Evolutionary conservation across 2,329 filamentous ascomycete species (phyloP).

Genomic region (Helotiales sp.): DNA sequence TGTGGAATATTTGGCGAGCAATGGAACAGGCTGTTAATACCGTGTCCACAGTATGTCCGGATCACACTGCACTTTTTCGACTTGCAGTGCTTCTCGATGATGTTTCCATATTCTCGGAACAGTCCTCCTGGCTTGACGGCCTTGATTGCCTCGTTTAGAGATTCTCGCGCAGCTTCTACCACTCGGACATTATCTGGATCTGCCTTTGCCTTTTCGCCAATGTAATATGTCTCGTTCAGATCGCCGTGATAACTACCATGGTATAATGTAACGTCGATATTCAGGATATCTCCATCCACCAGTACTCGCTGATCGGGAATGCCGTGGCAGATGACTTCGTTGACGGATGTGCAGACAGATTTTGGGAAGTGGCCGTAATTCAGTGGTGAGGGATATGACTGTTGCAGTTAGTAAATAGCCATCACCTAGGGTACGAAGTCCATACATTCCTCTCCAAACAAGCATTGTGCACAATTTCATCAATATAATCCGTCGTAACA

Average conservation of each 20-base stretch:
- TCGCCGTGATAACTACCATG: conserved; percentile 96
- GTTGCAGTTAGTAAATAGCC: conserved; percentile 29
- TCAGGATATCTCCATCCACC: conserved; percentile 92
- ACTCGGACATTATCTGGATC: conserved; percentile 89
- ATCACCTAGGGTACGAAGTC: conserved; percentile 14
- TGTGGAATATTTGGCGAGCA: conserved; percentile 93
- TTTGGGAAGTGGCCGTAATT: conserved; percentile 98
- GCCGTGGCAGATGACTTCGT: conserved; percentile 98
- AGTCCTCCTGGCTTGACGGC: conserved; percentile 91
- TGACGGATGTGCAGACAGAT: conserved; percentile 93
- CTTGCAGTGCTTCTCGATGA: conserved; percentile 96
- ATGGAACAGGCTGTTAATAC: conserved; percentile 93
- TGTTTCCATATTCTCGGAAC: conserved; percentile 90
- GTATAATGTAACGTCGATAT: conserved; percentile 94
- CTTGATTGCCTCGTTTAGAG: conserved; percentile 87
- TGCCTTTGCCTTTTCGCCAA: conserved; percentile 83
- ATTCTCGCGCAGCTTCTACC: conserved; percentile 88
- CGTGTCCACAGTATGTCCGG: conserved; percentile 94
- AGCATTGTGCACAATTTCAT: conserved; percentile 93
- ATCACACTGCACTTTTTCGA: conserved; percentile 84
- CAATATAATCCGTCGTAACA: conserved; percentile 93
- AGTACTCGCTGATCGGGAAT: conserved; percentile 91
- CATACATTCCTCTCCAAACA: conserved; percentile 90
- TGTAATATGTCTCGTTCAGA: conserved; percentile 98
- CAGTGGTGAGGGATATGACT: conserved; percentile 93